phyloP scores from a whole-genome alignment of 345 rosid genomes.

The Sonneratia caseolaris region DNA sequence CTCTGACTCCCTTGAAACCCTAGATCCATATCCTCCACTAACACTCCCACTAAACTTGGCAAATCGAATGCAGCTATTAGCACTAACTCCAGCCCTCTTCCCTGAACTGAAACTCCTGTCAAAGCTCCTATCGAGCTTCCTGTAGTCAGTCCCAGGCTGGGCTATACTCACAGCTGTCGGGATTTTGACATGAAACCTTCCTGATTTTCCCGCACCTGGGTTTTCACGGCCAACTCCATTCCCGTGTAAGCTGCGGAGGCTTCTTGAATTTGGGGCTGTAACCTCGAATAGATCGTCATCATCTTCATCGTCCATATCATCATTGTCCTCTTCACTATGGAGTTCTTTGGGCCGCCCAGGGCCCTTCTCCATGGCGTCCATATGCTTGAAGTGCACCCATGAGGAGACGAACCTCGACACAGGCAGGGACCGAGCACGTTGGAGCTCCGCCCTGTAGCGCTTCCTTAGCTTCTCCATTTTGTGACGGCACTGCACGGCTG shows the following conservation, averaged over 20 bases:
- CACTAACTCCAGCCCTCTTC: neutral
- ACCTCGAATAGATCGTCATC: constrained; percentile 23
- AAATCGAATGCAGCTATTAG: constrained; percentile 12
- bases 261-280: constrained; percentile 32
- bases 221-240: constrained; percentile 48
- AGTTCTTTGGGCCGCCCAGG: constrained; percentile 19
- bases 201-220: constrained; percentile 20
- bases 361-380: constrained; percentile 88
- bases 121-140: constrained; percentile 41
- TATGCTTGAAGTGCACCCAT: constrained; percentile 77
- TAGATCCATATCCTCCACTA: constrained; percentile 15
- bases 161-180: constrained; percentile 83
- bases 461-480: constrained; percentile 98
- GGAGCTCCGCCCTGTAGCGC: constrained; percentile 81
- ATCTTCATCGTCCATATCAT: constrained; percentile 29
- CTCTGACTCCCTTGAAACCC: constrained; percentile 29
- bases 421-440: constrained; percentile 80
- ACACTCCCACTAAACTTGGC: constrained; percentile 16
- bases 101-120: constrained; percentile 8
- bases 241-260: constrained; percentile 42
- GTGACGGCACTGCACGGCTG: constrained; percentile 89
- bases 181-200: constrained; percentile 56
- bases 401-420: constrained; percentile 64
- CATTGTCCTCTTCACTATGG: constrained; percentile 28
- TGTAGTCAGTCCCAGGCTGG: constrained; percentile 41